Base-by-base conservation (phyloP, 805 yeast species). In the Wickerhamomyces pijperi region DNA sequence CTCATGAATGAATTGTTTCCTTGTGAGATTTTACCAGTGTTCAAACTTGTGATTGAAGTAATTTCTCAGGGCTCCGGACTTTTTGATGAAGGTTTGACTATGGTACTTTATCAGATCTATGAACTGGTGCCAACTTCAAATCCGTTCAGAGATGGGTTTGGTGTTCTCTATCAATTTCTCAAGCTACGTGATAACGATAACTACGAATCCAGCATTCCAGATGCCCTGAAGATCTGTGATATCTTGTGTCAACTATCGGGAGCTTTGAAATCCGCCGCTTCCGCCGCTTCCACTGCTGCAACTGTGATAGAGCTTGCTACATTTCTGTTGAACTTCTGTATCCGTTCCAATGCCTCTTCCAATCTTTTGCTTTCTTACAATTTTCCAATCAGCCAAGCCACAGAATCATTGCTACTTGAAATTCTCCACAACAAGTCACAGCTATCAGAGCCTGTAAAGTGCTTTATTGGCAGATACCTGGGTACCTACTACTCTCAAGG, bases 401-500 rank as follows among this genome's bases (percentile, higher is more conserved):
- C 29, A 7, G 23, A 6, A 6, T 21, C 23, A 21, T 21, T 21
- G 9, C 9, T 21, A 9, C 6, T 21, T 9, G 9, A 21, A 7
- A 21, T 21, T 21, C 9, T 9, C 23, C 23, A 9, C 9, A 7
- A 6, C 32, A 28, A 28, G 13, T 15, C 32, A 14, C 7, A 7
- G n/a, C 13, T 28, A 15, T 15, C 32, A 13, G 19, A 18, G 4
- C 37, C 35, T 3, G 45, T 49, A 5, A 37, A 33, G 3, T 29
- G 35, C 2, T 50, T 52, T 23, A 38, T 46, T 18, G 48, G 46
- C 2, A 39, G 48, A 23, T 52, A 52, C 25, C 36, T 52, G n/a
- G 56, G 49, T 1, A 38, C 42, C 5, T 49, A 39, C 15, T 51
- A 46, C 31, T 28, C 49, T 14, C 39, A 43, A 8, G 43, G 54